Conservation (phyloP, 768 basidiomycete species). For the Lactarius trivialis region DNA sequence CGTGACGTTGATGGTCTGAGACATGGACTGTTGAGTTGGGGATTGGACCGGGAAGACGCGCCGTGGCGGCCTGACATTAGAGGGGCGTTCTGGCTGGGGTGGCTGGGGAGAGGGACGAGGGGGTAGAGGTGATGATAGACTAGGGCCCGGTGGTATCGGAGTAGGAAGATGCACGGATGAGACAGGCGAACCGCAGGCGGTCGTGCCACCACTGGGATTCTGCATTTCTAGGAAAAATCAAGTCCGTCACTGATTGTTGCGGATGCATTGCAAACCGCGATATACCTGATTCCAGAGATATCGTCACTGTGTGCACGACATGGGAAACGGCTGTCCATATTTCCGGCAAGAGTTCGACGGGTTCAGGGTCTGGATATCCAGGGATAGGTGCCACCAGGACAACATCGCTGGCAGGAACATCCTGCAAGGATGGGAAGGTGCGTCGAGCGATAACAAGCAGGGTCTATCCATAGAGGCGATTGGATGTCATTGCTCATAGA, state of each 20-base stretch:
- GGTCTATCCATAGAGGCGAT: not conserved
- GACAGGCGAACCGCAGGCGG: not conserved
- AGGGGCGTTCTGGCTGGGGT: no score
- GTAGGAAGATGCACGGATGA: no score
- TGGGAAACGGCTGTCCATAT: not conserved
- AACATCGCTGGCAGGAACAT: not conserved
- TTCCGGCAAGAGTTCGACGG: not conserved
- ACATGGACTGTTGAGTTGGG: no score
- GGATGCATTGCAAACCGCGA: not conserved
- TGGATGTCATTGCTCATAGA: no score
- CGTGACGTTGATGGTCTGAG: no score
- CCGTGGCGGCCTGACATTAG: no score
- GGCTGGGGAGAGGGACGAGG: no score
- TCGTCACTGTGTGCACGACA: not conserved
- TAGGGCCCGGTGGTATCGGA: no score
- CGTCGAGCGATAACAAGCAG: not conserved
- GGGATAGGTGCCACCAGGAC: not conserved
- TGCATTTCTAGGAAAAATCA: not conserved
- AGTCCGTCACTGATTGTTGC: not conserved
- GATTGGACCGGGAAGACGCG: no score
- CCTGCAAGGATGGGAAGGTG: not conserved
- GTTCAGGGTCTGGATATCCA: not conserved
- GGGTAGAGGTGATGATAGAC: no score
- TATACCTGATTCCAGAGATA: conserved; percentile 2
- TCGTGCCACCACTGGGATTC: not conserved